phyloP scores from a whole-genome alignment of 1,139 yeast genomes.

The Diutina catenulata region DNA sequence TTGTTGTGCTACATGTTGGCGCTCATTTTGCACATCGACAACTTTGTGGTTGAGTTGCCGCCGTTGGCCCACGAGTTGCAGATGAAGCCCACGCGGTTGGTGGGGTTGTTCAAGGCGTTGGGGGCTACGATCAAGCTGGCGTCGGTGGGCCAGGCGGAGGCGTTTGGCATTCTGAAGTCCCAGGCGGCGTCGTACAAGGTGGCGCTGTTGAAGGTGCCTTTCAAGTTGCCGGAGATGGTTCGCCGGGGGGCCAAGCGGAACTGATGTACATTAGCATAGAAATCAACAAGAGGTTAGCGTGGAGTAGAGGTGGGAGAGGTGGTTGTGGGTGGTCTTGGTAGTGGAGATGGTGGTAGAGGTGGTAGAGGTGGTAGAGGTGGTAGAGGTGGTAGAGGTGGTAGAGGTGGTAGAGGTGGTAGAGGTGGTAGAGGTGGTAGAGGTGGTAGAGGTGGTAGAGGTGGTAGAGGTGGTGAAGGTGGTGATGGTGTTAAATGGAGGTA shows the following conservation, averaged over 20 bases:
- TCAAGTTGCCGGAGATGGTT: slow-evolving; percentile 75
- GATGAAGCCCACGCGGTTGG: slow-evolving; percentile 65
- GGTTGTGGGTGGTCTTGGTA: no score
- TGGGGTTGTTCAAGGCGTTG: slow-evolving; percentile 59
- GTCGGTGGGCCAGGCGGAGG: slow-evolving; percentile 73
- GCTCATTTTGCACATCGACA: slow-evolving; percentile 62
- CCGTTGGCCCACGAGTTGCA: slow-evolving; percentile 82
- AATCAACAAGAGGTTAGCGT: no score
- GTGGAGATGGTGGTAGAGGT: no score
- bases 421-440: no score
- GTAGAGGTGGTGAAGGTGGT: no score
- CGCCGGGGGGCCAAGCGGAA: background rate
- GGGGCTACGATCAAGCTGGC: slow-evolving; percentile 76
- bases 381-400: no score
- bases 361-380: no score
- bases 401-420: no score
- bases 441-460: no score
- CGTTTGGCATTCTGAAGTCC: slow-evolving; percentile 62
- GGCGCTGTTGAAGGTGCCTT: slow-evolving; percentile 80
- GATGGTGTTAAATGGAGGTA: no score
- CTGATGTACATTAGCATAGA: no score
- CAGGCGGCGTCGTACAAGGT: slow-evolving; percentile 61
- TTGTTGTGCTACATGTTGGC: slow-evolving; percentile 70
- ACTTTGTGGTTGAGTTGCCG: slow-evolving; percentile 61
- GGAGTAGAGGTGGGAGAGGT: no score